These are phyloP conservation scores for Monosporascus sp. DNA, from an alignment of 2,329 filamentous ascomycete species.

Conservation along the genomic window DNA sequence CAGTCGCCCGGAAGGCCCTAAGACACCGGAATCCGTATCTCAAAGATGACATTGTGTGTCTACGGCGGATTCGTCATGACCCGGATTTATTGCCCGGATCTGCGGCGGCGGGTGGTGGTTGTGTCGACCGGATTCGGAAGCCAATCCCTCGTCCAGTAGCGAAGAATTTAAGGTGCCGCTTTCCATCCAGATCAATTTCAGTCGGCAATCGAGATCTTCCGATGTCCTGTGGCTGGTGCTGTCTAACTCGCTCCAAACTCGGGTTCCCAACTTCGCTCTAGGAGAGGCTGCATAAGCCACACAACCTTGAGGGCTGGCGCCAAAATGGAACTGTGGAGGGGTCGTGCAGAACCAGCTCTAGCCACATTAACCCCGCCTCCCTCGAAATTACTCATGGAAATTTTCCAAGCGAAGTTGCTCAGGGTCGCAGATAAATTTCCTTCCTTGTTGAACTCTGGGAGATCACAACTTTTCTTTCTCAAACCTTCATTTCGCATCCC, in stretches of 20 bases:
- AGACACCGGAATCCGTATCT: slow-evolving; percentile 25
- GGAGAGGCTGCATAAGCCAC: not conserved
- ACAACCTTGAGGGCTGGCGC: not conserved
- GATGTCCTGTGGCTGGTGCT: slow-evolving; percentile 1
- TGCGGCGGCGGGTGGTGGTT: not conserved
- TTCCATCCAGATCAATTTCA: slow-evolving; percentile 9
- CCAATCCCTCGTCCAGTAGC: too few relatives aligned
- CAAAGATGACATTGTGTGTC: slow-evolving; percentile 25
- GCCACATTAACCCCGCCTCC: slow-evolving; percentile 21
- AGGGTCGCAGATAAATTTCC: slow-evolving; percentile 3
- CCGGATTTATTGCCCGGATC: slow-evolving; percentile 4
- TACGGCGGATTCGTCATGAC: slow-evolving; percentile 22
- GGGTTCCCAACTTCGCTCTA: not conserved
- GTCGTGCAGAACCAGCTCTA: slow-evolving; percentile 1
- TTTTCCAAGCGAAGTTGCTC: slow-evolving; percentile 9
- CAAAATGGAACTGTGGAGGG: not conserved
- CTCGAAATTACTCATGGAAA: slow-evolving; percentile 16
- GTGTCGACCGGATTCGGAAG: not conserved
- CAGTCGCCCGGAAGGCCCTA: slow-evolving; percentile 18
- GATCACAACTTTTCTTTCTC: slow-evolving; percentile 9
- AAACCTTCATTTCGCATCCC: slow-evolving; percentile 1
- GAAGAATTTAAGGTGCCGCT: not conserved
- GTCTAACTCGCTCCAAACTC: not conserved
- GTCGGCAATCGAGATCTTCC: slow-evolving; percentile 22
- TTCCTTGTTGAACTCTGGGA: not conserved